phyloP scores from a whole-genome alignment of 129 eudicot genomes.

The Centrapalus pauciflorus region DNA sequence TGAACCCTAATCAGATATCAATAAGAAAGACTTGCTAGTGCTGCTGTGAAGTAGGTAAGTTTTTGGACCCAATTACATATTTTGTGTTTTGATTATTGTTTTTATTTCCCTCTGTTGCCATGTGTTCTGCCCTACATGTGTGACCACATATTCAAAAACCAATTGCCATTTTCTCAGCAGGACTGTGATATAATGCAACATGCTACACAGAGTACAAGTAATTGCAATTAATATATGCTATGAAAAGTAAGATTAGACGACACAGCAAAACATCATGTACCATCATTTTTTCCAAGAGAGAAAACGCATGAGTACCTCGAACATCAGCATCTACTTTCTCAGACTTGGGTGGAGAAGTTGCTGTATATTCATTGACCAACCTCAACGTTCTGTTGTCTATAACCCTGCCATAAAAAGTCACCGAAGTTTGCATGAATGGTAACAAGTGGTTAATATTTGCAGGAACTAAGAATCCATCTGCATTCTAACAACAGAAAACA shows the following conservation, averaged over 20 bases:
- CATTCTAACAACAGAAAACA: slow-evolving; percentile 3
- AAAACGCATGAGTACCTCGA: slow-evolving; percentile 56
- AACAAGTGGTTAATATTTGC: slow-evolving; percentile 3
- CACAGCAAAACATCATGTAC: background rate
- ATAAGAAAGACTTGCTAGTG: too few relatives aligned
- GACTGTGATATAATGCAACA: slow-evolving; percentile 1
- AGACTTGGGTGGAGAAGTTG: slow-evolving; percentile 66
- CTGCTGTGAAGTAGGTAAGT: too few relatives aligned
- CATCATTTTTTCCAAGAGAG: background rate
- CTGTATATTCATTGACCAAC: slow-evolving; percentile 59
- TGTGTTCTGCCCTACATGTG: too few relatives aligned
- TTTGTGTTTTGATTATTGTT: too few relatives aligned
- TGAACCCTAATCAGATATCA: too few relatives aligned
- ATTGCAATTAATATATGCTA: slow-evolving; percentile 6
- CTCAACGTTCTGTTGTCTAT: slow-evolving; percentile 80
- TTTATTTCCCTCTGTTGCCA: too few relatives aligned
- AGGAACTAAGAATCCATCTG: slow-evolving; percentile 7
- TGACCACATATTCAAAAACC: too few relatives aligned
- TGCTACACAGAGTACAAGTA: slow-evolving; percentile 1
- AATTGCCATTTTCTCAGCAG: too few relatives aligned
- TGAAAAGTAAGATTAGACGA: background rate
- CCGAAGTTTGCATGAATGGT: slow-evolving; percentile 16
- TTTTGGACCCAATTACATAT: too few relatives aligned
- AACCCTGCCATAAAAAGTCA: slow-evolving; percentile 47
- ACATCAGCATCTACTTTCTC: slow-evolving; percentile 63